These are phyloP conservation scores for Pochonia chlamydosporia DNA, from an alignment of 2,329 filamentous ascomycete genomes.

Conservation along the genomic window DNA sequence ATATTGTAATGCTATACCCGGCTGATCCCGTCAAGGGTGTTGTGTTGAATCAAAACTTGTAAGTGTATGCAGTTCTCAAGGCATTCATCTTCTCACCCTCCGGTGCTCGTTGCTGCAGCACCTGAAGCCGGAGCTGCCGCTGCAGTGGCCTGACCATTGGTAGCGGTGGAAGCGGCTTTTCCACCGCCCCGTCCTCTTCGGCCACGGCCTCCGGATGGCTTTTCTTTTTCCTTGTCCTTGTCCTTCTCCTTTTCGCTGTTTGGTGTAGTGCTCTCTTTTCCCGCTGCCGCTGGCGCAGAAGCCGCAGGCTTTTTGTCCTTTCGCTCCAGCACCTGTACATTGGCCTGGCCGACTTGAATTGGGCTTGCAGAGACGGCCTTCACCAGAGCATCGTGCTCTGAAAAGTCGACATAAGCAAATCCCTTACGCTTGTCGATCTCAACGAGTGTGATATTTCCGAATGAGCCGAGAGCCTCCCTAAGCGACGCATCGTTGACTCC, in stretches of 20 bases:
- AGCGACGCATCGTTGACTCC: constrained; percentile 82
- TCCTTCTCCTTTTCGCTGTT: constrained; percentile 6
- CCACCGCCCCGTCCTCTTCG: constrained; percentile 26
- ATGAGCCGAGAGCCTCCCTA: constrained; percentile 65
- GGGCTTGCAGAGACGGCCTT: constrained; percentile 80
- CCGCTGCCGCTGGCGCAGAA: constrained; percentile 7
- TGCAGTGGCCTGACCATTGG: constrained; percentile 6
- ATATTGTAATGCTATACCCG: constrained; percentile 9
- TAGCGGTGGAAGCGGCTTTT: constrained; percentile 13
- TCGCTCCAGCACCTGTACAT: constrained; percentile 80
- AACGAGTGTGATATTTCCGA: constrained; percentile 70
- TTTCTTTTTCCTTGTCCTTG: constrained; percentile 15
- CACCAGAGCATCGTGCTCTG: constrained; percentile 62
- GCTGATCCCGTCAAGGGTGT: neutral
- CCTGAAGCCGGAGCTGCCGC: constrained; percentile 4
- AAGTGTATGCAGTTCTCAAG: neutral
- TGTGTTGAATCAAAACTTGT: constrained; percentile 4
- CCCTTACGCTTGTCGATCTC: constrained; percentile 95
- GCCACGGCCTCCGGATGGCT: constrained; percentile 21
- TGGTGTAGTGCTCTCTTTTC: constrained; percentile 4
- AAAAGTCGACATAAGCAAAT: constrained; percentile 89
- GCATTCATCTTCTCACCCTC: constrained; percentile 7
- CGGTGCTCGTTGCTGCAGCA: constrained; percentile 6
- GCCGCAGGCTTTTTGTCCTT: constrained; percentile 51
- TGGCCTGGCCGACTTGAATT: constrained; percentile 74